Evolutionary conservation across 305 asterid genomes (phyloP).

Genomic region (Fraxinus sp.): DNA sequence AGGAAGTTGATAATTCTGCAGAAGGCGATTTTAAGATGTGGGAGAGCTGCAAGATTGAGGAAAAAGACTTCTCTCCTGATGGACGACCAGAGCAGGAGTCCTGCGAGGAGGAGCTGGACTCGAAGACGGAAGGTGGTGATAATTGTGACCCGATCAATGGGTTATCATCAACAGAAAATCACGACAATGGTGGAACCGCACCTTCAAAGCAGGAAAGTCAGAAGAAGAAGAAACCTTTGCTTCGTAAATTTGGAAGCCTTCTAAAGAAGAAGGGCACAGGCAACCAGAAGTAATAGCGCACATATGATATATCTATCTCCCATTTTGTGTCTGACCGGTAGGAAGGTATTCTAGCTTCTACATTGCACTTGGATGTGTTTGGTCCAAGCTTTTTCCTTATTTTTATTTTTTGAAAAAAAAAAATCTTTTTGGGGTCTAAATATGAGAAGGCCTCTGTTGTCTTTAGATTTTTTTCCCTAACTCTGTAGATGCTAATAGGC

Average conservation of each 20-base stretch:
- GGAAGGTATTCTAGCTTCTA: slow-evolving; percentile 43
- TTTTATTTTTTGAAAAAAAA: not conserved
- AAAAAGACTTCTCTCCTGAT: slow-evolving; percentile 71
- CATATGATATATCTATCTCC: not conserved
- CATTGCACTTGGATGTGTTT: slow-evolving; percentile 35
- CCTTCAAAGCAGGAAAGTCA: slow-evolving; percentile 60
- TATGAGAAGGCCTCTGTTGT: not conserved
- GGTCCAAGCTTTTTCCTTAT: slow-evolving; percentile 33
- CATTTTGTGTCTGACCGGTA: slow-evolving; percentile 22
- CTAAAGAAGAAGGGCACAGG: slow-evolving; percentile 76
- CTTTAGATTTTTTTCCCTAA: not conserved
- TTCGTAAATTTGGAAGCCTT: slow-evolving; percentile 79
- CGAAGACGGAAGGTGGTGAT: slow-evolving; percentile 61
- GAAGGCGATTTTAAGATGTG: slow-evolving; percentile 82
- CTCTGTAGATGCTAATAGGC: slow-evolving; percentile 4
- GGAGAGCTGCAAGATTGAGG: slow-evolving; percentile 91
- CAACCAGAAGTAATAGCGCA: slow-evolving; percentile 53
- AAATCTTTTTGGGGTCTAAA: not conserved
- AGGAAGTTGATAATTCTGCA: slow-evolving; percentile 47
- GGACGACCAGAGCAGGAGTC: slow-evolving; percentile 61
- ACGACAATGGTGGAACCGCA: slow-evolving; percentile 51
- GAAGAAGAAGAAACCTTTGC: slow-evolving; percentile 89
- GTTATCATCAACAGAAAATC: slow-evolving; percentile 45
- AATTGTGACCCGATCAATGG: slow-evolving; percentile 51
- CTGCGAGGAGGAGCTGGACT: slow-evolving; percentile 65